Evolutionary conservation across 202 grass and related monocot species (phyloP).

Genomic region (Digitaria exilis): DNA sequence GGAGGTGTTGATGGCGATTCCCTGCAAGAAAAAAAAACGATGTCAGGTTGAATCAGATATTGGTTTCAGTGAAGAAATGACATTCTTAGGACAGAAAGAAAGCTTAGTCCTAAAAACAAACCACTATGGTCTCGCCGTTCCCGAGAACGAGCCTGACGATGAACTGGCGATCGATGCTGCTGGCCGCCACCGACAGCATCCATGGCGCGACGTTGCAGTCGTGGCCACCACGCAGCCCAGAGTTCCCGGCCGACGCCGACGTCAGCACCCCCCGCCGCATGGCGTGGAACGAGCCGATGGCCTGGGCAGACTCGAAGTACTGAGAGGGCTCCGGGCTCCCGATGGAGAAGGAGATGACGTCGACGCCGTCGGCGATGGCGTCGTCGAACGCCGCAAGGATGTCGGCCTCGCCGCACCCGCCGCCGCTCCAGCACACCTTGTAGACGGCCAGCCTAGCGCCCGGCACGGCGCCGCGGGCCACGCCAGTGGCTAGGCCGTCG

Average conservation of each 20-base stretch:
- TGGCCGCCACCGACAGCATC: constrained; percentile 49
- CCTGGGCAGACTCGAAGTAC: background rate
- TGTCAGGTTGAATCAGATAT: background rate
- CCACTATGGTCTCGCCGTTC: constrained; percentile 35
- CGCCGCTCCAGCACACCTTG: constrained; percentile 32
- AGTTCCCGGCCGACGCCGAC: constrained; percentile 37
- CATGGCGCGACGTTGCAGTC: constrained; percentile 58
- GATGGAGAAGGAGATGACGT: constrained; percentile 47
- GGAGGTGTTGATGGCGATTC: constrained; percentile 33
- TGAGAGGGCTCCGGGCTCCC: background rate
- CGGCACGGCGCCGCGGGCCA: constrained; percentile 35
- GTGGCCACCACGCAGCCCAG: background rate
- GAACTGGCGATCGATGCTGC: constrained; percentile 51
- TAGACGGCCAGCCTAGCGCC: constrained; percentile 47
- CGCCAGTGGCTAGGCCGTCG: constrained; percentile 19
- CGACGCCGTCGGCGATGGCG: constrained; percentile 42
- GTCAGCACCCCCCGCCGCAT: constrained; percentile 42
- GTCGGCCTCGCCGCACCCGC: background rate
- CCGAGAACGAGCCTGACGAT: constrained; percentile 31
- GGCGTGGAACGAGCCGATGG: constrained; percentile 48
- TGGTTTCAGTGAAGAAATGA: background rate
- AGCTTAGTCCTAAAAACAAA: background rate
- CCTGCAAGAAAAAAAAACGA: background rate
- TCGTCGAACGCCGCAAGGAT: constrained; percentile 50
- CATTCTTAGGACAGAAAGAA: background rate